Evolutionary conservation across 2,329 filamentous ascomycete genomes (phyloP).

Genomic region (Curvularia spicifera): DNA sequence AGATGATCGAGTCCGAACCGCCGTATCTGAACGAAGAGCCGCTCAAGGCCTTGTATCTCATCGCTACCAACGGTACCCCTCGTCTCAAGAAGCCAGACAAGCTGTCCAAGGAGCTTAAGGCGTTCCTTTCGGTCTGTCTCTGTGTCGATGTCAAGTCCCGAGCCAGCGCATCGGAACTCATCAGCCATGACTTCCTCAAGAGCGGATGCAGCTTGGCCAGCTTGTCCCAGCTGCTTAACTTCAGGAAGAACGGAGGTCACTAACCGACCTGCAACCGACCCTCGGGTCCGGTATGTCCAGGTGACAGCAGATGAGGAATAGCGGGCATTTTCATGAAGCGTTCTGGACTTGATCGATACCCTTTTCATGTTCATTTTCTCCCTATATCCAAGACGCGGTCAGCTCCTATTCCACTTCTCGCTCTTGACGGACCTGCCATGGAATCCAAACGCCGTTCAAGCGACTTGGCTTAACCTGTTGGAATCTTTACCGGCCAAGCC

Average conservation of each 20-base stretch:
- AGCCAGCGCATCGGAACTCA: conserved; percentile 86
- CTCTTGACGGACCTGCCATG: conserved; percentile 2
- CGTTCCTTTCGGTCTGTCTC: conserved; percentile 93
- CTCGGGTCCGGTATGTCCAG: not conserved
- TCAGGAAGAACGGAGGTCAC: conserved; percentile 71
- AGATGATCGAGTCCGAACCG: conserved; percentile 99
- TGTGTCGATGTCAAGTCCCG: conserved; percentile 96
- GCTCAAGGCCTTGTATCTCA: conserved; percentile 94
- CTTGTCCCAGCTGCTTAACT: conserved; percentile 85
- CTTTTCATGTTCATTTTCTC: conserved; percentile 34
- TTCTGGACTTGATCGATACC: conserved; percentile 41
- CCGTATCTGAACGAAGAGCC: conserved; percentile 98
- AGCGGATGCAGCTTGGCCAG: conserved; percentile 84
- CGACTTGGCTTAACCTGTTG: not conserved
- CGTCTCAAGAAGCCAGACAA: conserved; percentile 98
- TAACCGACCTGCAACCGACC: conserved; percentile 26
- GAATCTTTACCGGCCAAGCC: not conserved
- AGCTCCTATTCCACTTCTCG: not conserved
- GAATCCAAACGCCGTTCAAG: not conserved
- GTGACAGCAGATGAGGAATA: conserved; percentile 11
- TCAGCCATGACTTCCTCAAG: conserved; percentile 93
- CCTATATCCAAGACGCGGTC: conserved; percentile 4
- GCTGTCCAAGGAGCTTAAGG: conserved; percentile 96
- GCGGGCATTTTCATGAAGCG: conserved; percentile 11
- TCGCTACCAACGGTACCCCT: conserved; percentile 96